Percentiles rank a stretch among this genome's conserved stretches.
phyloP scores from a whole-genome alignment of 2,329 filamentous ascomycete genomes.

The Stenocarpella maydis region DNA sequence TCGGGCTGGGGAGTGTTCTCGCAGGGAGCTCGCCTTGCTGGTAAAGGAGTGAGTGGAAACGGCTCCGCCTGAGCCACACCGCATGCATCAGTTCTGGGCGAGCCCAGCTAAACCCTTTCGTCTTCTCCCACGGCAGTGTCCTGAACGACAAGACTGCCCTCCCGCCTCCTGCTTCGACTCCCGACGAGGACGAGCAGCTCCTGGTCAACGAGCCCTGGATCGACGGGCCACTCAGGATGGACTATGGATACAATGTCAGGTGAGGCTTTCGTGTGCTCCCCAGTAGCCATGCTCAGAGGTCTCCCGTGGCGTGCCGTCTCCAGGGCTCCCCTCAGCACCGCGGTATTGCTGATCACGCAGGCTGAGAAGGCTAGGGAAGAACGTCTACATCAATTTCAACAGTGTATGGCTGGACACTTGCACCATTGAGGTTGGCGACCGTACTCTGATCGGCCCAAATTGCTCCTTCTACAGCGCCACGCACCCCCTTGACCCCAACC shows the following conservation, averaged over 20 bases:
- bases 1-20: not conserved
- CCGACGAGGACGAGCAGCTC: not conserved
- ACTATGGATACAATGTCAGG: not conserved
- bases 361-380: not conserved
- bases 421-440: not conserved
- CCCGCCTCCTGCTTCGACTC: not conserved
- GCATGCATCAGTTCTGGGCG: not conserved
- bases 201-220: not conserved
- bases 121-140: not conserved
- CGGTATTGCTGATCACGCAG: not conserved
- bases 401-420: not conserved
- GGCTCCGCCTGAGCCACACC: not conserved
- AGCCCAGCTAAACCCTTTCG: not conserved
- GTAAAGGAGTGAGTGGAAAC: not conserved
- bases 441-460: not conserved
- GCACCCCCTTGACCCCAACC: not conserved
- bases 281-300: not conserved
- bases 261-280: not conserved
- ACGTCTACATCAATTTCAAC: not conserved
- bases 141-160: not conserved
- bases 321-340: not conserved
- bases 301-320: not conserved
- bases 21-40: not conserved
- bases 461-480: not conserved
- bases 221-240: not conserved